Evolutionary conservation across 805 yeast genomes (phyloP).

Genomic region (Barnettozyma sucrosica): DNA sequence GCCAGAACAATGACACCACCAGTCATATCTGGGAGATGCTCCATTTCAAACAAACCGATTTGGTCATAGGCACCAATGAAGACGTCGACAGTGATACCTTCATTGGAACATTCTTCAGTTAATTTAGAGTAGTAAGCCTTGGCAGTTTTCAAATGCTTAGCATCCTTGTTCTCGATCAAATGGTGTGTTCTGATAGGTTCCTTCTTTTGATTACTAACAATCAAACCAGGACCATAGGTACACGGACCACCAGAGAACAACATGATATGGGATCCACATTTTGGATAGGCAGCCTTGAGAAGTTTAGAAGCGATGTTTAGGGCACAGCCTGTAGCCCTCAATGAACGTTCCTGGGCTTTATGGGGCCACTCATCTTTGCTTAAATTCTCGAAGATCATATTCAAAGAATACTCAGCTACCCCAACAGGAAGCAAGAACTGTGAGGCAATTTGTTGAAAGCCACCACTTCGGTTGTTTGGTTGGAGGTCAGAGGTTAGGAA

Average conservation of each 20-base stretch:
- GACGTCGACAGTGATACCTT: conserved; percentile 51
- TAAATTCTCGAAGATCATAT: conserved; percentile 43
- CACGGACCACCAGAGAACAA: conserved; percentile 60
- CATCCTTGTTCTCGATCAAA: conserved; percentile 44
- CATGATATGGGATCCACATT: conserved; percentile 49
- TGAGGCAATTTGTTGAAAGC: conserved; percentile 2
- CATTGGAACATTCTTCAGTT: conserved; percentile 40
- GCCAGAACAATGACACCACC: conserved; percentile 61
- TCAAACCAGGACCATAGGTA: conserved; percentile 58
- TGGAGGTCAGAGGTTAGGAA: conserved; percentile 32
- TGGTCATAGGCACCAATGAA: conserved; percentile 68
- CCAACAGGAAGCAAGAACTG: conserved; percentile 19
- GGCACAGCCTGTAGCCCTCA: conserved; percentile 57
- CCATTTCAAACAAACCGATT: conserved; percentile 64
- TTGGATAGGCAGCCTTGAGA: conserved; percentile 34
- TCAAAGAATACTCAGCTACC: conserved; percentile 42
- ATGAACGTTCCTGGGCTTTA: conserved; percentile 39
- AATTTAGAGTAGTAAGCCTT: conserved; percentile 42
- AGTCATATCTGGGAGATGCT: conserved; percentile 46
- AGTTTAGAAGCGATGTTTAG: conserved; percentile 40
- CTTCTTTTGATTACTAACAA: conserved; percentile 49
- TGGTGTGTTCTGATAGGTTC: conserved; percentile 65
- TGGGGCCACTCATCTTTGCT: conserved; percentile 45
- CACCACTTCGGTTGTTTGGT: conserved; percentile 9
- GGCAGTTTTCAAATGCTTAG: conserved; percentile 38